phyloP scores from a whole-genome alignment of 495 filamentous ascomycete species.

The Tuber calosporum region DNA sequence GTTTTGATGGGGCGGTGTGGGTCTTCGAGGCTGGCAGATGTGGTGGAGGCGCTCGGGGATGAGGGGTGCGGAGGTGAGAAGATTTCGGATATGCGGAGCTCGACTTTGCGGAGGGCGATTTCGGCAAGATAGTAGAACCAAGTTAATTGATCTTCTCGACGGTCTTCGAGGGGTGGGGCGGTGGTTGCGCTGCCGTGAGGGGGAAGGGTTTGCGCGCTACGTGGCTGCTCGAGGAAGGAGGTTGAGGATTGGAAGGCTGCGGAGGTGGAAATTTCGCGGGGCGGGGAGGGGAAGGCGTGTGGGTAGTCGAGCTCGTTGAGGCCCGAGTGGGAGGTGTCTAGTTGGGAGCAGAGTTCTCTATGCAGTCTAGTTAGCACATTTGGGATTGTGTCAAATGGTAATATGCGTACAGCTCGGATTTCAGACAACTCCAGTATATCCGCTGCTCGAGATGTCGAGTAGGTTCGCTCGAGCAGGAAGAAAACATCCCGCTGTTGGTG shows the following conservation, averaged over 20 bases:
- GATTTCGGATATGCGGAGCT: constrained; percentile 25
- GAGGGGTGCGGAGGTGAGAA: constrained; percentile 14
- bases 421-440: constrained; percentile 39
- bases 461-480: constrained; percentile 27
- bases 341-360: constrained; percentile 36
- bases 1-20: constrained; percentile 10
- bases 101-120: constrained; percentile 41
- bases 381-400: not conserved
- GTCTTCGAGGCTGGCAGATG: constrained; percentile 2
- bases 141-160: constrained; percentile 31
- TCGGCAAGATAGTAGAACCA: constrained; percentile 45
- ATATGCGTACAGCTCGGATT: constrained; percentile 37
- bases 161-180: constrained; percentile 14
- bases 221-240: constrained; percentile 34
- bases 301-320: constrained; percentile 37
- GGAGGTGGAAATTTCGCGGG: constrained; percentile 35
- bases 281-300: constrained; percentile 39
- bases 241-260: constrained; percentile 30
- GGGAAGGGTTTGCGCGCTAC: constrained; percentile 18
- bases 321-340: constrained; percentile 35
- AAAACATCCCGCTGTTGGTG: constrained; percentile 8
- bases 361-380: not conserved
- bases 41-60: constrained; percentile 11
- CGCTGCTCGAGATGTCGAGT: constrained; percentile 36
- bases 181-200: not conserved